Base-by-base conservation (phyloP, 352 stramenopile species). In the Phytopythium cucurbitacearum region DNA sequence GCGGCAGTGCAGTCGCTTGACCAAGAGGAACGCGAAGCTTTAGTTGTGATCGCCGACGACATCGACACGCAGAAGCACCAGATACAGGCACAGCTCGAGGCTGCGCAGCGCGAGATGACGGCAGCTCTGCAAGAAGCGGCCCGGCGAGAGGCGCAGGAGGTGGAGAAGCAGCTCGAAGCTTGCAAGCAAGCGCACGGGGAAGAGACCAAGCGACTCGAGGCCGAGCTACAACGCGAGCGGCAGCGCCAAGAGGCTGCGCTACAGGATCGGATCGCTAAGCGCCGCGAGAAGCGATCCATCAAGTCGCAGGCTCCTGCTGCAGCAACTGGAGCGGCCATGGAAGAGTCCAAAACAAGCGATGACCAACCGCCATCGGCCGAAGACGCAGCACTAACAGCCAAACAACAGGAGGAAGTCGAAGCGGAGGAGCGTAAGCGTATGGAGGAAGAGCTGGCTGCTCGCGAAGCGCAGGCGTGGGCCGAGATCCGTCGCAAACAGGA, bases 241-340 rank as follows among this genome's bases (percentile, higher is more conserved):
- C 66, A 76, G 51, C 64, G 73, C 35, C 73, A 89, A 64, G 75
- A 89, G 47, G 65, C 64, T 15, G 62, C 65, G 2, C 44, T 85
- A 9, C 63, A 85, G 9, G 75, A 89, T 37, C 65, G 78, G 0
- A 82, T 89, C 13, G 73, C 73, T 9, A 64, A 67, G 35, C 62
- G 67, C n/a, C 84, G 82, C 40, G 59, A 72, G 53, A 76, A 81
- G 51, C 57, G 21, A 28, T 28, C 21, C 21, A 28, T 28, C 21
- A 28, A 28, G 21, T 28, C 21, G 21, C 21, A 28, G 21, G 2
- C 21, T 28, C 21, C 21, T 28, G 21, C 21, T 28, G 21, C 21
- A 28, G 21, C 21, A 28, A 28, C 21, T 28, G 21, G 21, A 28
- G 21, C 60, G 10, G 44, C 49, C 3, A 50, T 61, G 33, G 11